Base-by-base conservation (phyloP, 176 grass and related monocot species). In the Raddia distichophylla region DNA sequence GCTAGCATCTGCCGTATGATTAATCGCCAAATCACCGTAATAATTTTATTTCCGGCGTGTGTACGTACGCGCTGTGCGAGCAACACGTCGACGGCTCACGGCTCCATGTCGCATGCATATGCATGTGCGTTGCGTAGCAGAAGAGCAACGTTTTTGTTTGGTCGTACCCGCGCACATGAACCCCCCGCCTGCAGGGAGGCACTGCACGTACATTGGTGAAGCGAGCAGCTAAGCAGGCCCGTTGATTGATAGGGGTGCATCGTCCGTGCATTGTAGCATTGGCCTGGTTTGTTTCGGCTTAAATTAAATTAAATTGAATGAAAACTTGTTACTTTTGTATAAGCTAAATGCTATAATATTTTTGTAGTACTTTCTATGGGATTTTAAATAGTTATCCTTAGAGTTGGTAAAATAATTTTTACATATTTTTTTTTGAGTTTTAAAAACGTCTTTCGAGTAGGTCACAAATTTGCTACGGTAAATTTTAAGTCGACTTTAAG, bases 131-230 rank as follows among this genome's bases (percentile, higher is more conserved):
- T 32, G 20, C 20, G 10, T 12, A 32, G 20, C n/a, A 1, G 20
- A 75, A 44, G 73, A 4, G 71, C 11, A 58, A 43, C 47, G n/a
- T 45, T 61, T 2, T 2, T 35, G 37, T 40, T 40, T 40, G 37
- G 37, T 66, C 80, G 47, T 82, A 1, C 34, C 51, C 20, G 37
- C 71, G 47, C 71, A 67, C 81, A 10, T 75, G 49, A 27, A 27
- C n/a, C n/a, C n/a, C n/a, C n/a, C n/a, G n/a, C n/a, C n/a, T n/a
- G n/a, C n/a, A n/a, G n/a, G 18, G 5, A 5, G 52, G 15, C 16
- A 16, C 2, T 5, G 14, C 20, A 40, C 42, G 13, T 18, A 22
- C 19, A 19, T 12, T n/a, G 68, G 6, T 60, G 57, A 44, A 35
- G 48, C 77, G 33, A 15, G 1, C 4, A 3, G 47, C 5, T 1